Evolutionary conservation across 148 eudicot species (phyloP), one percentile per base, ranked within the genome.

Genomic region (Silene latifolia): DNA sequence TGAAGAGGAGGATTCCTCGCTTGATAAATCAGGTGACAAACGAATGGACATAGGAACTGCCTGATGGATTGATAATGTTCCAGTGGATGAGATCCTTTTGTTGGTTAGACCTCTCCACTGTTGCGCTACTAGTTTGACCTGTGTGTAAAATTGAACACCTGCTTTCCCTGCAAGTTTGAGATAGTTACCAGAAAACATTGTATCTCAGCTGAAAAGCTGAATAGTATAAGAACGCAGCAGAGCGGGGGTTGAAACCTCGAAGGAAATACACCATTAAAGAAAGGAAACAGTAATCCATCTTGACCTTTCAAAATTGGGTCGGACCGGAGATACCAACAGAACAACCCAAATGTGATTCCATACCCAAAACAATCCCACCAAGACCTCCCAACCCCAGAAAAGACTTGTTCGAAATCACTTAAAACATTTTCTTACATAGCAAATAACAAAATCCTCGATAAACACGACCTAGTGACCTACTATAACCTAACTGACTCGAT

Each of bases 131-230:
- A 71, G 62, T 53, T 85, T 85, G 29, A 82, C 66, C 62, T 77
- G 79, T 8, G 87, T 85, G 75, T 82, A 85, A 78, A 85, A 82
- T 39, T 85, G 83, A 24, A 82, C 74, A 11, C 83, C 87, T 29
- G 83, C 78, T 82, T 76, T 79, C 39, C 87, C 85, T 85, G 74
- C 74, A 75, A 39, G 51, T 57, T 42, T 9, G 42, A 76, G 20
- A 46, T 5, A 62, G 66, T 71, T 10, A 66, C 19, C 11, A 20
- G 35, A 29, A 35, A 19, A 7, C 35, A 19, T 69, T 29, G 51
- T 46, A 65, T 66, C n/a, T 27, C 56, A 51, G 63, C 21, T 32
- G 48, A 19, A 35, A 15, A 51, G 62, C 44, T 51, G 19, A 51
- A 25, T 35, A 70, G 8, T 51, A 59, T 24, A 8, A 25, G 14